Evolutionary conservation across 148 eudicot species (phyloP), one percentile per base, ranked within the genome.

Genomic region (Rhododendron molle): DNA sequence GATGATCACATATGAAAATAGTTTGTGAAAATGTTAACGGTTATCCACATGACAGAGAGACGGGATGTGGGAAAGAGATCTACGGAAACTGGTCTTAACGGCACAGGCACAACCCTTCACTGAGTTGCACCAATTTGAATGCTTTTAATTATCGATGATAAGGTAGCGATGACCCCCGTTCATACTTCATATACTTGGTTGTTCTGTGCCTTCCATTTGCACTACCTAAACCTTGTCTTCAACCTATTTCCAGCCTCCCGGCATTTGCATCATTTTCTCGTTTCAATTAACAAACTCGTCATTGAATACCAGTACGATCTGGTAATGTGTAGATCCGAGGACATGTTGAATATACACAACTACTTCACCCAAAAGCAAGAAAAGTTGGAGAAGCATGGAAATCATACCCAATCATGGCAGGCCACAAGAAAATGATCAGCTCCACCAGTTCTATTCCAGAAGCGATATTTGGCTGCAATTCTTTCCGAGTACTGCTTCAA

Each of bases 381-480:
- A 77, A 54, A 18, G 72, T 43, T 26, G 65, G 0, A 28, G 4
- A 65, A 8, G 4, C 7, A 72, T 77, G 86, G 80, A 81, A 91
- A 86, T 62, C 92, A 81, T 87, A 94, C 98, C 98, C 98, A 95
- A 86, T 94, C 98, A 89, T 96, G 97, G 87, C 98, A 95, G 78
- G 93, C 97, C 86, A 93, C 95, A 26, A 94, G 85, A 82, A 95
- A 95, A 87, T 96, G 96, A 92, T 93, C 96, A 7, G 95, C 91
- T 83, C 97, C 98, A 34, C 86, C 87, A 43, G 89, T 90, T 86
- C 92, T 85, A 84, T 94, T 94, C 97, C 94, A 95, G 85, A 92
- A 93, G 32, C 80, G 91, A 87, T 95, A 92, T 83, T 89, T 92
- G 83, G n/a, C 87, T 74, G 90, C 92, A 67, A 95, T 89, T 28